Percentiles rank a stretch among this genome's conserved stretches.
These are phyloP conservation scores for Pythium biforme DNA, from an alignment of 352 stramenopile species.

Conservation along the genomic window DNA sequence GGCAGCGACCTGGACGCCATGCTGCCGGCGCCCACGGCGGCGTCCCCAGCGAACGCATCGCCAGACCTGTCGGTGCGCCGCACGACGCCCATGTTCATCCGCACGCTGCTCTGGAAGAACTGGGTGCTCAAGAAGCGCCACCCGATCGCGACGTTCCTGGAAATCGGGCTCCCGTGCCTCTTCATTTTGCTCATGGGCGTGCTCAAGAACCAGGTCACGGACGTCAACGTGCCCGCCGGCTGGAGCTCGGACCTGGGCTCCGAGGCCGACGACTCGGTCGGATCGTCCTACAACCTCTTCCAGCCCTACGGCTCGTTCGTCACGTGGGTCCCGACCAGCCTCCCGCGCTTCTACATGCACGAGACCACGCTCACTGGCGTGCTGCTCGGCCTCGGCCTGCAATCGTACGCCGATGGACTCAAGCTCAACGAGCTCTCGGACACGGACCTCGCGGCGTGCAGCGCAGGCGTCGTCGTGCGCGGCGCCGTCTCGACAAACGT, in stretches of 20 bases:
- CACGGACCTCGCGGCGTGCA: slow-evolving; percentile 31
- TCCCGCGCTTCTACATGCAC: slow-evolving; percentile 53
- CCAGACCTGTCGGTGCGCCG: slow-evolving; percentile 22
- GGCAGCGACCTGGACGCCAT: neutral
- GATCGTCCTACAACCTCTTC: slow-evolving; percentile 58
- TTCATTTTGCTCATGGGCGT: slow-evolving; percentile 63
- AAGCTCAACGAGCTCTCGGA: slow-evolving; percentile 44
- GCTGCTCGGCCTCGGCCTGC: slow-evolving; percentile 43
- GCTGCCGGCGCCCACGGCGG: neutral
- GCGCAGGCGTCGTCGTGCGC: slow-evolving; percentile 24
- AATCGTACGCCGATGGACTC: slow-evolving; percentile 38
- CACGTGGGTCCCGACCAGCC: slow-evolving; percentile 24
- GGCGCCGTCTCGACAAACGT: slow-evolving; percentile 38
- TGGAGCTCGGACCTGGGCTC: slow-evolving; percentile 42
- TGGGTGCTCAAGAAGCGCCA: slow-evolving; percentile 62
- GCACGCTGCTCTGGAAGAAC: slow-evolving; percentile 70
- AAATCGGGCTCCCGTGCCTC: slow-evolving; percentile 49
- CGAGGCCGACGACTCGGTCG: slow-evolving; percentile 26
- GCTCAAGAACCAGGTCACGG: slow-evolving; percentile 47
- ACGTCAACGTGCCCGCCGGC: slow-evolving; percentile 45
- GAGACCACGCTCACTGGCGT: slow-evolving; percentile 57
- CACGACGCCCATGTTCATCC: slow-evolving; percentile 29
- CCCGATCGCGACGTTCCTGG: slow-evolving; percentile 45
- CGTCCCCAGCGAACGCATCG: neutral
- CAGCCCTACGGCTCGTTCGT: slow-evolving; percentile 33